Percentiles rank a stretch among this genome's conserved stretches.
These are phyloP conservation scores for Batrachochytrium dendrobatidis DNA, from an alignment of 371 early-diverging fungal species.

Conservation along the genomic window DNA sequence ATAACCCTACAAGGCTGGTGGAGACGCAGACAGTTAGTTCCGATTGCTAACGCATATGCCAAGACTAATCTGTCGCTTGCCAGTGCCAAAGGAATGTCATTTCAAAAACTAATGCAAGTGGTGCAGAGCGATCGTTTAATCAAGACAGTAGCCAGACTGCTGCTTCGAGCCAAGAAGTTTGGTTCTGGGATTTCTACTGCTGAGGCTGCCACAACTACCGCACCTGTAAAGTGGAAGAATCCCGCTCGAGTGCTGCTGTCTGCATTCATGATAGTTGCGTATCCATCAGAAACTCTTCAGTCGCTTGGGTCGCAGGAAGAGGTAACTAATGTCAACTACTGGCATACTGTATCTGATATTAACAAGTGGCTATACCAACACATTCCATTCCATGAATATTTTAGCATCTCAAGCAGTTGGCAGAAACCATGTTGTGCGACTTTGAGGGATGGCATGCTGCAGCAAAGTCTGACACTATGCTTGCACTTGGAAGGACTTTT, in stretches of 20 bases:
- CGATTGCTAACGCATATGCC: slow-evolving; percentile 13
- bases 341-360: neutral
- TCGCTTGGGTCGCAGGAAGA: slow-evolving; percentile 43
- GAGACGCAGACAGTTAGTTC: slow-evolving; percentile 17
- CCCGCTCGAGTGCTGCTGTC: slow-evolving; percentile 54
- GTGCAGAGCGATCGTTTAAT: slow-evolving; percentile 32
- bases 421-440: slow-evolving; percentile 40
- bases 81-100: slow-evolving; percentile 16
- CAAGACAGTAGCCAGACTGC: slow-evolving; percentile 19
- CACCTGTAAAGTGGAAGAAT: slow-evolving; percentile 29
- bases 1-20: slow-evolving; percentile 34
- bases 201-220: slow-evolving; percentile 4
- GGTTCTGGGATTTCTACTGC: neutral
- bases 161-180: slow-evolving; percentile 12
- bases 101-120: slow-evolving; percentile 22
- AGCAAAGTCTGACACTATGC: neutral
- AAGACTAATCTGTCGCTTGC: slow-evolving; percentile 15
- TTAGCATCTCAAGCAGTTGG: slow-evolving; percentile 26
- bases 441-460: slow-evolving; percentile 49
- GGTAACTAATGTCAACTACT: slow-evolving; percentile 39
- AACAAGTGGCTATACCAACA: no score
- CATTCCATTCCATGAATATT: neutral
- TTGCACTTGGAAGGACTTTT: slow-evolving; percentile 30
- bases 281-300: slow-evolving; percentile 53
- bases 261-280: slow-evolving; percentile 60